Base-by-base conservation (phyloP, 108 stramenopile genomes). In the Nitzschia sp. region DNA sequence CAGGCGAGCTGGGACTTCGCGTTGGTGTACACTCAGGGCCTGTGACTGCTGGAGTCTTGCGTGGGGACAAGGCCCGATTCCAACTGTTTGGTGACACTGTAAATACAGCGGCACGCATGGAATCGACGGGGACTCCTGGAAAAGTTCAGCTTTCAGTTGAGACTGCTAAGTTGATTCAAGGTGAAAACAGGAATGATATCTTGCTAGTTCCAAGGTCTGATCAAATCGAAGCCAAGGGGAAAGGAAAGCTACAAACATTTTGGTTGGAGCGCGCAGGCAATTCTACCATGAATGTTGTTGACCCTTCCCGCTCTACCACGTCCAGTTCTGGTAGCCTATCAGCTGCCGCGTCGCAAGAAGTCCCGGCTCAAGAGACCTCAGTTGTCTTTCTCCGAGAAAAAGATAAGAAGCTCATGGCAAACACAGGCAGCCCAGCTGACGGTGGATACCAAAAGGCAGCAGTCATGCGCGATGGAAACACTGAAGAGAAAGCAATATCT, bases 101-200 rank as follows among this genome's bases (percentile, higher is more conserved):
- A 51, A 89, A 89, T 50, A 80, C 79, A 9, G 78, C 83, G 11
- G 58, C 78, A 21, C 68, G 88, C 3, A 89, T 89, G 65, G 88
- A 89, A 66, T 75, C 67, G 12, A 77, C 82, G 11, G 81, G 88
- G 3, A 41, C 44, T 21, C 68, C 69, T 10, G 56, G 69, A 12
- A 57, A 24, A n/a, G 80, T 89, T 41, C 88, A 89, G 26, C 21
- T 89, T 1, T 78, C 76, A 21, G 39, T 53, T 21, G 73, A 73
- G 40, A 86, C 85, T 12, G 82, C 83, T 20, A 67, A 80, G 15
- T 53, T 83, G 41, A 51, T 89, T 2, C 22, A 14, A 3, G 83
- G 53, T 10, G 81, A 79, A 1, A 79, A 74, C 39, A 72, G 41
- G 20, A 22, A 80, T 17, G 83, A 80, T 83, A 37, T 84, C 25